phyloP scores from a whole-genome alignment of 2,329 filamentous ascomycete genomes.

The Lasiodiplodia sp. region DNA sequence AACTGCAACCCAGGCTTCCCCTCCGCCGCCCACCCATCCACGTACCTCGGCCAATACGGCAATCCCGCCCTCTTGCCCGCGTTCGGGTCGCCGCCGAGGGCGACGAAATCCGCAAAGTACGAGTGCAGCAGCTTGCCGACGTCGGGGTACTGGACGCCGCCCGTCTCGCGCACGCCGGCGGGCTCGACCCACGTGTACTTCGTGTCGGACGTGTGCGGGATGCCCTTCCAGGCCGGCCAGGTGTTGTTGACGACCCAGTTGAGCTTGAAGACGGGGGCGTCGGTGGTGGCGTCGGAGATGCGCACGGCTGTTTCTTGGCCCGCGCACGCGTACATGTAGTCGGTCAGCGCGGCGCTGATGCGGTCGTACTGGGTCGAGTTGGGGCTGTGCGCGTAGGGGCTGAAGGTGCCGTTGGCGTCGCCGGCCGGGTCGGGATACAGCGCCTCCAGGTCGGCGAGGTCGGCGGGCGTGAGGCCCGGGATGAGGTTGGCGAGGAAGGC shows the following conservation, averaged over 20 bases:
- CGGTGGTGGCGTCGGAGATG: constrained; percentile 39
- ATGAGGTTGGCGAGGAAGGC: constrained; percentile 40
- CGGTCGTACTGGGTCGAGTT: constrained; percentile 56
- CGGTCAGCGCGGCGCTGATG: constrained; percentile 50
- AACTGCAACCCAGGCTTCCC: background rate
- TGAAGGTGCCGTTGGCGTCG: constrained; percentile 30
- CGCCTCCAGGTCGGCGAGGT: constrained; percentile 41
- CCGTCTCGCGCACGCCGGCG: background rate
- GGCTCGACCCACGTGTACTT: constrained; percentile 24
- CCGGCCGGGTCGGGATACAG: constrained; percentile 40
- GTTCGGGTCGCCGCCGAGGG: constrained; percentile 11
- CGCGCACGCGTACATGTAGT: constrained; percentile 56
- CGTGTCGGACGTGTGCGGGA: constrained; percentile 16
- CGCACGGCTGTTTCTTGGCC: constrained; percentile 55
- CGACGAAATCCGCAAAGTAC: constrained; percentile 15
- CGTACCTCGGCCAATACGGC: constrained; percentile 11
- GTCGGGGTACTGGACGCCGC: constrained; percentile 12
- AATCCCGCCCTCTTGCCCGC: background rate
- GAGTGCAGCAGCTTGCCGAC: constrained; percentile 17
- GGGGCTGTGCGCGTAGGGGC: constrained; percentile 46
- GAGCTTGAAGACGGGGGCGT: constrained; percentile 40
- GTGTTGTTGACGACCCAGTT: constrained; percentile 16
- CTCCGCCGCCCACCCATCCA: background rate
- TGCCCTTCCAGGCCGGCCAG: constrained; percentile 15
- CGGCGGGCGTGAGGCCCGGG: constrained; percentile 39